These are phyloP conservation scores for Coemansia sp. DNA, from an alignment of 192 early-diverging fungal genomes.

Conservation along the genomic window DNA sequence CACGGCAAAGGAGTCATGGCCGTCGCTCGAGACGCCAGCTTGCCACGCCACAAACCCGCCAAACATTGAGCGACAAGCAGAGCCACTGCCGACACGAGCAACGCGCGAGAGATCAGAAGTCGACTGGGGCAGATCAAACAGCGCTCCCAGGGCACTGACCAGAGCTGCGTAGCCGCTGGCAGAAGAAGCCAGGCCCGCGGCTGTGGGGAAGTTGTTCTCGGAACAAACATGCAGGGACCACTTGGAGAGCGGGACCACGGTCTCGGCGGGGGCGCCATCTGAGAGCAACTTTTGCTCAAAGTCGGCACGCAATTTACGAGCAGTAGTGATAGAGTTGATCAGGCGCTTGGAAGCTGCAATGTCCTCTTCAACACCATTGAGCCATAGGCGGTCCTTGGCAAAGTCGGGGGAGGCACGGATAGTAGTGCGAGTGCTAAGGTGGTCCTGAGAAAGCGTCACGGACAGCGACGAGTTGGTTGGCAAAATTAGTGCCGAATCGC, in stretches of 20 bases:
- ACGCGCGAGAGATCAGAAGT: slow-evolving; percentile 80
- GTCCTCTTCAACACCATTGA: slow-evolving; percentile 90
- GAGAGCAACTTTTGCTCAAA: slow-evolving; percentile 57
- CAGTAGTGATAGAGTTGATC: slow-evolving; percentile 76
- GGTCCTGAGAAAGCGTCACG: slow-evolving; percentile 93
- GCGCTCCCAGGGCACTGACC: slow-evolving; percentile 74
- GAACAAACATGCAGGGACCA: slow-evolving; percentile 85
- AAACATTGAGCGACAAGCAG: slow-evolving; percentile 94
- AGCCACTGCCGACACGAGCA: slow-evolving; percentile 94
- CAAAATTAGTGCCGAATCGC: slow-evolving; percentile 82
- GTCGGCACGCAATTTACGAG: slow-evolving; percentile 68
- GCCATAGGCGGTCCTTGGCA: slow-evolving; percentile 80
- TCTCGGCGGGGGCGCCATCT: slow-evolving; percentile 6
- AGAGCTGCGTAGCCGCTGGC: slow-evolving; percentile 95
- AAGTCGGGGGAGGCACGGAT: slow-evolving; percentile 68
- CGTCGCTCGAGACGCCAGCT: slow-evolving; percentile 79
- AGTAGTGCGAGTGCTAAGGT: slow-evolving; percentile 93
- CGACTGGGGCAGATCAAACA: slow-evolving; percentile 71
- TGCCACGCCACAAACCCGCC: slow-evolving; percentile 99
- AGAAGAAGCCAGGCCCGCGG: slow-evolving; percentile 95
- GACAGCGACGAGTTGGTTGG: slow-evolving; percentile 98
- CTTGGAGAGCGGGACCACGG: slow-evolving; percentile 54
- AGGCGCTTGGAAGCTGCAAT: slow-evolving; percentile 79
- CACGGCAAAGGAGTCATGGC: slow-evolving; percentile 81
- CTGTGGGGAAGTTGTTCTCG: slow-evolving; percentile 99